A percentile compares a stretch with the other conserved stretches of the same genome.
phyloP scores from a whole-genome alignment of 768 basidiomycete species.

The Tricholoma saponaceum region DNA sequence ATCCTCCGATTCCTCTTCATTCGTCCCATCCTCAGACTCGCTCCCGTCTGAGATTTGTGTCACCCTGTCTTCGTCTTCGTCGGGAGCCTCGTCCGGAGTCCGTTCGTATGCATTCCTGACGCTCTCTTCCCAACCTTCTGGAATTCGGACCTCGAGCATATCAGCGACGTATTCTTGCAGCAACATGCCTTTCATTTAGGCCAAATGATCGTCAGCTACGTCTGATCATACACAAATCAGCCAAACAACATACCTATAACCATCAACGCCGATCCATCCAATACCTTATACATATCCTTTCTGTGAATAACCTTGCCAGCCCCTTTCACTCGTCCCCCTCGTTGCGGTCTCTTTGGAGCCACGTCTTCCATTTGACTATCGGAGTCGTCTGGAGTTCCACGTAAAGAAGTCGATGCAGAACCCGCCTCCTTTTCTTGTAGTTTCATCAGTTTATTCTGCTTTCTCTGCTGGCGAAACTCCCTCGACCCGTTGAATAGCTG shows the following conservation, averaged over 20 bases:
- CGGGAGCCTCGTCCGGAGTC: not conserved
- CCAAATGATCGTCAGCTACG: not conserved
- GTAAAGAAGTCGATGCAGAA: slow-evolving; percentile 1
- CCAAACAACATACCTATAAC: slow-evolving; percentile 51
- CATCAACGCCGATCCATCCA: slow-evolving; percentile 72
- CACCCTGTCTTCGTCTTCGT: not conserved
- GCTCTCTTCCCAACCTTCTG: slow-evolving; percentile 45
- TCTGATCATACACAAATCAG: not conserved
- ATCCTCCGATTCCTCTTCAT: not conserved
- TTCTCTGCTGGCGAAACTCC: slow-evolving; percentile 41
- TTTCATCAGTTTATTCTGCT: slow-evolving; percentile 19
- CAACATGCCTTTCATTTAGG: slow-evolving; percentile 43
- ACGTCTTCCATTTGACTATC: slow-evolving; percentile 8
- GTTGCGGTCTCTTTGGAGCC: slow-evolving; percentile 4
- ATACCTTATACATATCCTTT: slow-evolving; percentile 70
- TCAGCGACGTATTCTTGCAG: slow-evolving; percentile 60
- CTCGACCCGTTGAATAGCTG: slow-evolving; percentile 51
- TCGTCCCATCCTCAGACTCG: not conserved
- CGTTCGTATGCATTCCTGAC: slow-evolving; percentile 9
- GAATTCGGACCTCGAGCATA: slow-evolving; percentile 34
- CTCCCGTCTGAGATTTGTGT: not conserved
- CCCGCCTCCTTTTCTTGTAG: slow-evolving; percentile 13
- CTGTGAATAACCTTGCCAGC: slow-evolving; percentile 19
- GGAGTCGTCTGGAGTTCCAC: slow-evolving; percentile 6
- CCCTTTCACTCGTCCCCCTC: slow-evolving; percentile 16